Evolutionary conservation across 1,284 basidiomycete species (phyloP).

Genomic region (Pyrrhoderma lamaoense): DNA sequence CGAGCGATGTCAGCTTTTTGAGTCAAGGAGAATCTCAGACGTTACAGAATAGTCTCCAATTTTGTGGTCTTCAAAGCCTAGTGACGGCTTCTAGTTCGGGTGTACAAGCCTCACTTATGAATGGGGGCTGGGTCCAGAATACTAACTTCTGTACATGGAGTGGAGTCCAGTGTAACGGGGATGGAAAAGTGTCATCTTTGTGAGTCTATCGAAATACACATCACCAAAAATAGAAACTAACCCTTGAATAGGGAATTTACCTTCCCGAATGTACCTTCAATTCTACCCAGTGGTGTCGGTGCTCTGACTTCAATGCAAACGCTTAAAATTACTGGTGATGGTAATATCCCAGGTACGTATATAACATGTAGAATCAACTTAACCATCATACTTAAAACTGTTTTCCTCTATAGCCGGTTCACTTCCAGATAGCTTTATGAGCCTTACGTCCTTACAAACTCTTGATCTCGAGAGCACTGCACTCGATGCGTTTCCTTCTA

Average conservation of each 20-base stretch:
- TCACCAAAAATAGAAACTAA: background rate
- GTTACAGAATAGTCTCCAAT: constrained; percentile 36
- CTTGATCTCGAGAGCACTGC: constrained; percentile 43
- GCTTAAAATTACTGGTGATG: constrained; percentile 37
- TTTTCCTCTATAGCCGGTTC: constrained; percentile 25
- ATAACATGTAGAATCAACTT: background rate
- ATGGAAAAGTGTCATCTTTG: constrained; percentile 38
- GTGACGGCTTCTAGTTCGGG: constrained; percentile 36
- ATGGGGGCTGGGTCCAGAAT: constrained; percentile 42
- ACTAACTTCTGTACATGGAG: constrained; percentile 42
- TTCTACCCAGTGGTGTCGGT: constrained; percentile 37
- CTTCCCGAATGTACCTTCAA: constrained; percentile 41
- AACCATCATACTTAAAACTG: constrained; percentile 24
- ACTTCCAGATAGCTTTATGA: constrained; percentile 32
- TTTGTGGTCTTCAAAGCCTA: constrained; percentile 44
- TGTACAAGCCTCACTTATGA: constrained; percentile 34
- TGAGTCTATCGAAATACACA: constrained; percentile 25
- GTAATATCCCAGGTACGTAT: constrained; percentile 33
- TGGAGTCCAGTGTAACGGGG: constrained; percentile 38
- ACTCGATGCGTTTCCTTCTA: constrained; percentile 33
- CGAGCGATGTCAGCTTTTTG: constrained; percentile 29
- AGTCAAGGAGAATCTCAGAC: constrained; percentile 25
- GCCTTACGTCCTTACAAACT: constrained; percentile 32
- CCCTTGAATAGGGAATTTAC: constrained; percentile 32
- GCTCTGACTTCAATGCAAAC: constrained; percentile 34